Percentiles rank a stretch among this genome's conserved stretches.
These are phyloP conservation scores for Lasiodiplodia theobromae DNA, from an alignment of 2,329 filamentous ascomycete genomes.

Conservation along the genomic window DNA sequence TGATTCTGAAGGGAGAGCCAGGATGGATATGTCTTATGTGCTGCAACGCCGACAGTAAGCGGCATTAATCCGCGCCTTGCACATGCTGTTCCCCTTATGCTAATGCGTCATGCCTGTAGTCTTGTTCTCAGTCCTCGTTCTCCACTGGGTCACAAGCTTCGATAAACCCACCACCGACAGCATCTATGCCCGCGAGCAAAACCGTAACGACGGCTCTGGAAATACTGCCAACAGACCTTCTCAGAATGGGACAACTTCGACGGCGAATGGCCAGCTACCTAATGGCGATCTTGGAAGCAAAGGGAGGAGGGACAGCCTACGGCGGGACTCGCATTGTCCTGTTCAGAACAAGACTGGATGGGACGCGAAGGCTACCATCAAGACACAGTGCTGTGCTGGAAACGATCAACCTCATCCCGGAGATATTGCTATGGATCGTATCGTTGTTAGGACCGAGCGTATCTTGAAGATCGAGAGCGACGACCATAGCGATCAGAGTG, in stretches of 20 bases:
- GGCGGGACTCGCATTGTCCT: not conserved
- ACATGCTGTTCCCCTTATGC: not conserved
- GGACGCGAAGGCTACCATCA: constrained; percentile 17
- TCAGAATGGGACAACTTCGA: not conserved
- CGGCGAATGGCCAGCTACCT: not conserved
- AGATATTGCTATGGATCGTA: constrained; percentile 18
- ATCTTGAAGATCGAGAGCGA: constrained; percentile 25
- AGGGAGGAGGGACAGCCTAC: not conserved
- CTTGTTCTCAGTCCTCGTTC: constrained; percentile 24
- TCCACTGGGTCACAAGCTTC: constrained; percentile 27
- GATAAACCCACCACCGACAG: constrained; percentile 18
- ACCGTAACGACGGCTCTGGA: not conserved
- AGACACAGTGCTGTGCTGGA: constrained; percentile 22
- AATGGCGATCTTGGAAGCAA: not conserved
- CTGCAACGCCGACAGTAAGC: constrained; percentile 30
- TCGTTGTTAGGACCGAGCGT: constrained; percentile 24
- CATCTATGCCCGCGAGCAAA: constrained; percentile 15
- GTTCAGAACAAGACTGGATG: constrained; percentile 1
- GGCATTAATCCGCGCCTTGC: not conserved
- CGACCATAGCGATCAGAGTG: constrained; percentile 12
- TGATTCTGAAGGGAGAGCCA: constrained; percentile 24
- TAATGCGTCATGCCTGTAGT: not conserved
- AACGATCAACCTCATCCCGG: not conserved
- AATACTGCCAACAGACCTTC: not conserved
- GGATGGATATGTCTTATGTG: constrained; percentile 29